phyloP scores from a whole-genome alignment of 441 rosid species.

The Aleurites moluccanus region DNA sequence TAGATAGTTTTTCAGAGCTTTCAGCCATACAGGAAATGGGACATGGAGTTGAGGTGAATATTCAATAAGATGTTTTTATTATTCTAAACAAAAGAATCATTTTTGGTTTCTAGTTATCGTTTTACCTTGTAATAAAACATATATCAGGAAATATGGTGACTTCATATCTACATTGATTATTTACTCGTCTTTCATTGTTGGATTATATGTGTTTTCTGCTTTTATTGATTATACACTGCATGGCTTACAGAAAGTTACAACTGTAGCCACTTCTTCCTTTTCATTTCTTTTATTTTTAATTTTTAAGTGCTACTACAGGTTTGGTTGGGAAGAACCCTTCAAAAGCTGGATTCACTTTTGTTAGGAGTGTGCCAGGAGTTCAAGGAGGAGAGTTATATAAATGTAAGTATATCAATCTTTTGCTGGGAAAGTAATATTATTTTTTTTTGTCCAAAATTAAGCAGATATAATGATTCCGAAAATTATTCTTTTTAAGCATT shows the following conservation, averaged over 20 bases:
- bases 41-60: constrained; percentile 90
- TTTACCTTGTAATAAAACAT: not conserved
- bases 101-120: not conserved
- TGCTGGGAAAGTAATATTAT: constrained; percentile 20
- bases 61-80: constrained; percentile 13
- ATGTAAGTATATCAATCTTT: constrained; percentile 55
- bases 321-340: constrained; percentile 98
- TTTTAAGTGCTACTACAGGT: constrained; percentile 52
- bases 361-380: constrained; percentile 95
- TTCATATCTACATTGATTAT: not conserved
- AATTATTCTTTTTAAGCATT: not conserved
- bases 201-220: constrained; percentile 14
- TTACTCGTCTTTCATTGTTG: constrained; percentile 12
- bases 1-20: constrained; percentile 87
- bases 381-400: constrained; percentile 81
- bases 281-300: constrained; percentile 15
- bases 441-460: constrained; percentile 3
- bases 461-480: not conserved
- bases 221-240: constrained; percentile 19
- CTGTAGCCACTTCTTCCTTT: constrained; percentile 18
- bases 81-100: not conserved
- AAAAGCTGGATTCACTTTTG: constrained; percentile 88
- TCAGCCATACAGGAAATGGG: constrained; percentile 94
- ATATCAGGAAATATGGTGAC: constrained; percentile 2
- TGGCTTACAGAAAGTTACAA: constrained; percentile 9